Base-by-base conservation (phyloP, 345 rosid genomes). In the Pistacia vera region DNA sequence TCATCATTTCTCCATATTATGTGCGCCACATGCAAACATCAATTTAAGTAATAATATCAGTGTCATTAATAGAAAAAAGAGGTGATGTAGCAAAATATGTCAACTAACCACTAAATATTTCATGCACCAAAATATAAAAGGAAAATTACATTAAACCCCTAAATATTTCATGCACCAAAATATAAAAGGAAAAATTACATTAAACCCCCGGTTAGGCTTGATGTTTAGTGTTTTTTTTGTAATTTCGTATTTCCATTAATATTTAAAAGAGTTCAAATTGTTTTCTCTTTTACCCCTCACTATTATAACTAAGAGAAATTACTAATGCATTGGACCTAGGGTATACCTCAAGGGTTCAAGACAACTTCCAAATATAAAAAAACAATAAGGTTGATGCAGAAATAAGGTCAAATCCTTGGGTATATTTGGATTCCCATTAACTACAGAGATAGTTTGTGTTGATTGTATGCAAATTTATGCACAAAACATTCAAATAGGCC, bases 11-110 rank as follows among this genome's bases (percentile, higher is more conserved):
- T 64, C 62, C 33, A 13, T 52, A 68, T 55, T 7, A 55, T 35
- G 35, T 44, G 71, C 55, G 41, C 58, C 17, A 80, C 2, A n/a
- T 28, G 28, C 66, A 62, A 28, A 48, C 71, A 73, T 62, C 25
- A 11, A 35, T 52, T 8, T 28, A 51, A 72, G 62, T 48, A 64
- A 56, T 55, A 55, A 20, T 38, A 35, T 36, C 30, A 52, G 10
- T 52, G 30, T 36, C 17, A 52, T 51, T 54, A 63, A 57, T 69
- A 38, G 2, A 11, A 13, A 12, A 66, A 75, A 22, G 61, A 49
- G 30, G 25, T 49, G 16, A 64, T 62, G 10, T 5, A 30, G 58
- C 16, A 36, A 49, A 36, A 11, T 16, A 2, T 25, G 63, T 48
- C 11, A 7, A 28, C 62, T 17, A 30, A 62, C 1, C 10, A 49